phyloP scores from a whole-genome alignment of 345 rosid genomes.

The Conringia planisiliqua region DNA sequence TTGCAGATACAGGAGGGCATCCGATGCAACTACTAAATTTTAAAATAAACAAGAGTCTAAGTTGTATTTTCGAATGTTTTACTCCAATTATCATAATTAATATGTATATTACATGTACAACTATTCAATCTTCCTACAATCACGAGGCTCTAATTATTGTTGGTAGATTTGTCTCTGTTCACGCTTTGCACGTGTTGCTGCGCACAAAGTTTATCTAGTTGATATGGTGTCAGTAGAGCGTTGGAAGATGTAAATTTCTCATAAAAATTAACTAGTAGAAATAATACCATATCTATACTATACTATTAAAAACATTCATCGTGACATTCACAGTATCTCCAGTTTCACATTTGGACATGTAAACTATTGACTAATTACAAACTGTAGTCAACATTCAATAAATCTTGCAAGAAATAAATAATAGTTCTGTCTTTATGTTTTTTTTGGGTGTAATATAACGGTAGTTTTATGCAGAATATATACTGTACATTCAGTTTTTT shows the following conservation, averaged over 20 bases:
- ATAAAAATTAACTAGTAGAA: too few relatives aligned
- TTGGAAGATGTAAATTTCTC: constrained; percentile 1
- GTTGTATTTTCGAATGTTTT: not conserved
- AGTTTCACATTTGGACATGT: not conserved
- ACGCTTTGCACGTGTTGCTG: constrained; percentile 17
- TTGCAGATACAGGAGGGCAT: not conserved
- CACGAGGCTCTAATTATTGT: not conserved
- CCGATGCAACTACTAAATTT: constrained; percentile 1
- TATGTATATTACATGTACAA: not conserved
- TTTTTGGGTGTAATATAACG: not conserved
- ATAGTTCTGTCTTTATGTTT: not conserved
- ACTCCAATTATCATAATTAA: not conserved
- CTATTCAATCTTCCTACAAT: not conserved
- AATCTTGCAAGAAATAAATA: not conserved
- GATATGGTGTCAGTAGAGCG: constrained; percentile 1
- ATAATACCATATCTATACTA: not conserved
- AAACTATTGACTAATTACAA: not conserved
- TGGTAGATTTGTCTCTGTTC: not conserved
- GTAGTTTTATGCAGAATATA: not conserved
- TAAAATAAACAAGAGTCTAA: not conserved
- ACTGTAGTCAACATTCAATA: not conserved
- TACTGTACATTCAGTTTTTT: too few relatives aligned
- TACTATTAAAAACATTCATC: not conserved
- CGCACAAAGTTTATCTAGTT: not conserved
- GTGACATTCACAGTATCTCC: not conserved